Percentiles rank a stretch among this genome's conserved stretches.
phyloP scores from a whole-genome alignment of 345 rosid species.

The Brassica cretica region DNA sequence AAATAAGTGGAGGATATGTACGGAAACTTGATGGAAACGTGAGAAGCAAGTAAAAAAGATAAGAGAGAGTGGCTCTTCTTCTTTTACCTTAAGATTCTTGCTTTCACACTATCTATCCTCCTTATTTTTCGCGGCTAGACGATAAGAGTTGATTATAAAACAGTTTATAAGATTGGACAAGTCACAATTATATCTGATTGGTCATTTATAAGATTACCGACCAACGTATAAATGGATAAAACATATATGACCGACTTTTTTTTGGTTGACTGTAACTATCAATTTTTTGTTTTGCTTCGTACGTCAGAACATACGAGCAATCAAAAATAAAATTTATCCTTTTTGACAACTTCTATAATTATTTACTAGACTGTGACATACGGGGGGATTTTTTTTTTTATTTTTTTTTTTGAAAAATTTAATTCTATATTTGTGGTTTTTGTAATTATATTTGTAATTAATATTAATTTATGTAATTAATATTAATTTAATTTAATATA shows the following conservation, averaged over 20 bases:
- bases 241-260: constrained; percentile 28
- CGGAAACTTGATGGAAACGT: not conserved
- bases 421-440: too few species aligned
- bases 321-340: not conserved
- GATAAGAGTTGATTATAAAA: constrained; percentile 5
- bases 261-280: constrained; percentile 6
- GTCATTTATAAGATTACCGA: constrained; percentile 25
- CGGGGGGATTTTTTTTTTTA: too few species aligned
- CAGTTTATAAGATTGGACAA: constrained; percentile 13
- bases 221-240: constrained; percentile 22
- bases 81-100: not conserved
- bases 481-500: too few species aligned
- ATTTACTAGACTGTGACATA: too few species aligned
- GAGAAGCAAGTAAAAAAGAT: not conserved
- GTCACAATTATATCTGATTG: constrained; percentile 4
- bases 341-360: too few species aligned
- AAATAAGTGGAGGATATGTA: not conserved
- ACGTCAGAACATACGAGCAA: not conserved
- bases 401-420: too few species aligned
- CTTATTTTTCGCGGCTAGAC: not conserved
- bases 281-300: not conserved
- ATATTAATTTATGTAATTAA: too few species aligned
- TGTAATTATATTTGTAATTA: too few species aligned
- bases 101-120: not conserved
- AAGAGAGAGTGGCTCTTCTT: not conserved